Evolutionary conservation across 2,329 filamentous ascomycete genomes (phyloP), one percentile per base, ranked within the genome.

Genomic region (Scortechinia acanthostroma): DNA sequence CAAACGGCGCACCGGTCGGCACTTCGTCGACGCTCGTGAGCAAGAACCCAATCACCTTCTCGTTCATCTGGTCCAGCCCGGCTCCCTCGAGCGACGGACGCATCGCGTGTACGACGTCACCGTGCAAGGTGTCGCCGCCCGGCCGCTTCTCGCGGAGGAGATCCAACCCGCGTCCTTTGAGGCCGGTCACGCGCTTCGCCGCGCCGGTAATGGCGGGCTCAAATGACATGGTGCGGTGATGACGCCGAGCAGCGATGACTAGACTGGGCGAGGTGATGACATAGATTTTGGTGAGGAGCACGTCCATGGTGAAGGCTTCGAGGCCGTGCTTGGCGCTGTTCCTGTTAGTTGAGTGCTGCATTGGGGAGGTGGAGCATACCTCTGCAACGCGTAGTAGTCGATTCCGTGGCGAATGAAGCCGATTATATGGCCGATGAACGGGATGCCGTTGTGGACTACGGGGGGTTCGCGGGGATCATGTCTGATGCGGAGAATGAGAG

Each of bases 201-300:
- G 46, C 45, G 25, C 46, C 51, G 3, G 57, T 55, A 25, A 59
- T 47, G 2, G 59, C 55, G 0, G 58, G 58, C 0, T 52, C 52
- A 45, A 60, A 60, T 3, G 55, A 55, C 0, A 60, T 42, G 0
- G 52, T 53, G 17, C 55, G 57, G 6, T 51, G 49, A 0, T 49
- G 42, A 16, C 46, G 48, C 43, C 57, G 55, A 21, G 60, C 52
- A 0, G 51, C n/a, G 2, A 56, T 53, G 1, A 53, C 50, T 1
- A 60, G 52, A 2, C 55, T 56, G 3, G 45, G 47, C 1, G 56
- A 52, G 19, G 55, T 52, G 42, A 50, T 46, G 10, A 59, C 48
- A 44, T 61, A 61, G 28, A 61, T 49, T 15, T 59, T 59, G 3
- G 53, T 50, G 42, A 50, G 53, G 44, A 59, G 49, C 20, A 58